Evolutionary conservation across 345 rosid genomes (phyloP), one percentile per base, ranked within the genome.

Genomic region (Luvunga scandens): DNA sequence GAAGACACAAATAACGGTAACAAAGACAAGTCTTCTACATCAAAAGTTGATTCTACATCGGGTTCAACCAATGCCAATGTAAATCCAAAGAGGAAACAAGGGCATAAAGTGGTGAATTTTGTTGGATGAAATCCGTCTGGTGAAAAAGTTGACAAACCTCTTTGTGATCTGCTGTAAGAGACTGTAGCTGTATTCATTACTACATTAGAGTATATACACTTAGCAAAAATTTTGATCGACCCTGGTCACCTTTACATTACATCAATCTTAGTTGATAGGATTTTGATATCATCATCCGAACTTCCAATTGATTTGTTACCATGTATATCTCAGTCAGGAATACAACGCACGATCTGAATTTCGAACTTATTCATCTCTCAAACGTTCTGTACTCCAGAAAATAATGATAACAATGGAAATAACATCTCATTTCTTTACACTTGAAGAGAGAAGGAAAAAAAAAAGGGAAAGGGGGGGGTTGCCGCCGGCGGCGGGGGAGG

Each of bases 51-150:
- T 71, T 45, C 78, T 71, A 14, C 69, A 63, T 80, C 81, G n/a
- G 74, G 69, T 63, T 59, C 83, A 55, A 85, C 79, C 71, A 86
- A 67, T 66, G 69, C 31, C 7, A 73, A 78, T 60, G 76, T 69
- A 77, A 88, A 86, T 80, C 71, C 81, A 50, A 83, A 84, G 86
- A 94, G 84, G 89, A 83, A 88, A 57, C 82, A 86, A 79, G 95
- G 88, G 60, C 85, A 90, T 59, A 96, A 89, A 89, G 91, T 94
- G 48, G 88, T 96, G 34, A 91, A 83, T 83, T 92, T 91, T 84
- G 80, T 74, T n/a, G 92, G 91, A 70, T 90, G 81, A 84, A 60
- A 55, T 39, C 28, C 34, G 66, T 39, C 13, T 28, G 28, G 36
- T 45, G 75, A 60, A 56, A 9, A 28, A 57, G 28, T 39, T 53